Evolutionary conservation across 2,329 filamentous ascomycete species (phyloP).

Genomic region (Sclerotinia sclerotiorum): DNA sequence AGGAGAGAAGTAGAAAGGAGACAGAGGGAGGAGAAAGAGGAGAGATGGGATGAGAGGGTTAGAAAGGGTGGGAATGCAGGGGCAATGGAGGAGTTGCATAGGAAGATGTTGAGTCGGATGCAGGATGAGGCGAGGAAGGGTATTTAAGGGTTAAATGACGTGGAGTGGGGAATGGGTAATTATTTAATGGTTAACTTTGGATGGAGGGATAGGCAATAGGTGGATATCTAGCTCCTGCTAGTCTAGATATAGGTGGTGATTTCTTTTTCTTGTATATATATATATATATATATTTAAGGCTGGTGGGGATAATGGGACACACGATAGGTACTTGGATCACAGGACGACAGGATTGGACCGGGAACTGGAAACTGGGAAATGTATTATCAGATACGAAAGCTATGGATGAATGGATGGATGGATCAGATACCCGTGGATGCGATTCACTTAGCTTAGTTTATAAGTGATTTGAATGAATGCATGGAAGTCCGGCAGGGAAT

Average conservation of each 20-base stretch:
- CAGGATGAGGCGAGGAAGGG: constrained; percentile 17
- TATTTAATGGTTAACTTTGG: constrained; percentile 3
- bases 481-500: no score
- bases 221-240: neutral
- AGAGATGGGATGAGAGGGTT: constrained; percentile 72
- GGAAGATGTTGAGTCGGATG: constrained; percentile 62
- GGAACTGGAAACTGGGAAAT: neutral
- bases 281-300: neutral
- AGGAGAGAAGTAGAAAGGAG: constrained; percentile 56
- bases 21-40: constrained; percentile 59
- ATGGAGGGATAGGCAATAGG: neutral
- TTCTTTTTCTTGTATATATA: constrained; percentile 4
- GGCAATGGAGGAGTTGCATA: constrained; percentile 72
- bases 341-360: neutral
- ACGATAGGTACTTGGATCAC: neutral
- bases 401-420: neutral
- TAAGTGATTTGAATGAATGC: neutral
- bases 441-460: no score
- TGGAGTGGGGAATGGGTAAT: neutral
- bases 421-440: neutral
- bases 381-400: constrained; percentile 2
- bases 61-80: constrained; percentile 60
- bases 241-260: neutral
- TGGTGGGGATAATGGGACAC: neutral
- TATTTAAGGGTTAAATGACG: neutral